These are phyloP conservation scores for Hydrangea macrophylla DNA, from an alignment of 148 eudicot genomes.

Conservation along the genomic window DNA sequence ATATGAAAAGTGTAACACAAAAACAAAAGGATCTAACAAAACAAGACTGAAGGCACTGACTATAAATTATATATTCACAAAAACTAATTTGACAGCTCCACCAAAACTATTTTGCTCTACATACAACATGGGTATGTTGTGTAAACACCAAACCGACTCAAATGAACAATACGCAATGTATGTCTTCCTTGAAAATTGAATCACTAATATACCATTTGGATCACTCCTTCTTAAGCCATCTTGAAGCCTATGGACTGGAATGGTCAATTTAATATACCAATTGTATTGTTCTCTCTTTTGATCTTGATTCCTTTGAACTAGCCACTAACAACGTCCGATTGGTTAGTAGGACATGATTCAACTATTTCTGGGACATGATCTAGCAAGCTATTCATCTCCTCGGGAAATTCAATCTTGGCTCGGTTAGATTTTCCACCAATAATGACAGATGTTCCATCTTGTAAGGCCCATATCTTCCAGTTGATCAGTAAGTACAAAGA, in stretches of 20 bases:
- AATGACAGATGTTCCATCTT: constrained; percentile 87
- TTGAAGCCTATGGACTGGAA: background rate
- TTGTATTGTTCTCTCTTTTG: background rate
- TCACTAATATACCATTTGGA: too few relatives aligned
- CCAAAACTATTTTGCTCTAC: too few relatives aligned
- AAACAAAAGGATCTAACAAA: too few relatives aligned
- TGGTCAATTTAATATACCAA: background rate
- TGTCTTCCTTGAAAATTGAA: too few relatives aligned
- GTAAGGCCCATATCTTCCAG: constrained; percentile 85
- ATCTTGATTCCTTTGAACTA: constrained; percentile 16
- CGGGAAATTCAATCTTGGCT: constrained; percentile 78
- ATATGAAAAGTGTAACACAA: too few relatives aligned
- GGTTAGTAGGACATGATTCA: constrained; percentile 32
- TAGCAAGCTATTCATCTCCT: constrained; percentile 63
- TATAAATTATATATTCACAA: too few relatives aligned
- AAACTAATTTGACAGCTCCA: too few relatives aligned
- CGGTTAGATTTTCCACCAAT: constrained; percentile 97
- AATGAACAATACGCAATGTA: too few relatives aligned
- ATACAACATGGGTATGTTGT: too few relatives aligned
- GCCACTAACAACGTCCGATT: constrained; percentile 38
- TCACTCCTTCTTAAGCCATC: too few relatives aligned
- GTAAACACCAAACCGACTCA: too few relatives aligned
- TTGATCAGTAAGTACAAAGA: constrained; percentile 12
- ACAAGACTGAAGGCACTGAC: too few relatives aligned
- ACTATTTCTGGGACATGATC: constrained; percentile 85